Base-by-base conservation (phyloP, 169 alveolate species). In the Cryptosporidium baileyi region DNA sequence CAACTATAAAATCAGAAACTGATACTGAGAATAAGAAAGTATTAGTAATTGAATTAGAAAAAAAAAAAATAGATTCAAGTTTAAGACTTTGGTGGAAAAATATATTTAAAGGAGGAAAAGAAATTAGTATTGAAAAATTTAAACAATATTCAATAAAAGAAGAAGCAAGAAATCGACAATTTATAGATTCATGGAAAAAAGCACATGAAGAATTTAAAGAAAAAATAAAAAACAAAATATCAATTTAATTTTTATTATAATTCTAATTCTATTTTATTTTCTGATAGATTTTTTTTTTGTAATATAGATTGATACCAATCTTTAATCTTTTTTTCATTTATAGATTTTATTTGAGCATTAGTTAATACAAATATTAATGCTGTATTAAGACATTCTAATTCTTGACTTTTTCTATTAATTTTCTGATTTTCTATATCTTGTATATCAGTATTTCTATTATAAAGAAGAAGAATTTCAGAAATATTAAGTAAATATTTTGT, bases 31-130 rank as follows among this genome's bases (percentile, higher is more conserved):
- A 54, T 13, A 57, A 38, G 24, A 57, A 19, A 28, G 54, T 74
- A 67, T 17, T 74, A 36, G 30, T 34, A 4, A 40, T 74, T 6
- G 85, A 74, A 22, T 44, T 74, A 1, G 67, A 74, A 19, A 74
- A 74, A 40, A 74, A 74, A 24, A 17, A 57, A 22, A 22, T 74
- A 1, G 41, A 36, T 40, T 9, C 44, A 22, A 57, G 45, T 6
- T 38, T 74, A n/a, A 74, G 67, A 22, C 5, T 74, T 1, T 74
- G 85, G 85, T 74, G 85, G 85, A 74, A 41, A 34, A 74, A 60
- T 0, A 40, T 54, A 9, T 74, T 74, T 38, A 57, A 74, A 57
- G 85, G 67, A 3, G 74, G 85, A 28, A 22, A 32, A 8, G 65
- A 36, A 38, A 38, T 40, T 8, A 59, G 34, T 38, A 36, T 74